phyloP scores from a whole-genome alignment of 129 eudicot species.

The Ambrosia trifida region DNA sequence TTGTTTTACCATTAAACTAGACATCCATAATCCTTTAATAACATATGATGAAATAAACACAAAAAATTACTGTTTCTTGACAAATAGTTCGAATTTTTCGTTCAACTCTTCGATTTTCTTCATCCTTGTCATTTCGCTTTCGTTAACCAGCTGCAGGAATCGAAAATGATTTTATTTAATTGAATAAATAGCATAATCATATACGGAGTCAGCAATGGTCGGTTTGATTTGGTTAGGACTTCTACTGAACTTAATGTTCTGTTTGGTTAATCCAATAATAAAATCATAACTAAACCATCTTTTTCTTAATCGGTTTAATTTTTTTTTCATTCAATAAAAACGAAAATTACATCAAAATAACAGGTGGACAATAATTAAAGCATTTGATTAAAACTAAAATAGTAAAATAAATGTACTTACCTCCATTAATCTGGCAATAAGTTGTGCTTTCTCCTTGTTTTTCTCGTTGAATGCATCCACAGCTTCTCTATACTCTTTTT shows the following conservation, averaged over 20 bases:
- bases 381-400: not conserved
- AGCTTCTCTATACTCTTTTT: conserved; percentile 78
- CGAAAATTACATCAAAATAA: too few species aligned
- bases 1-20: conserved; percentile 8
- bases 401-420: conserved; percentile 29
- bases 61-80: not conserved
- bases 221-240: too few species aligned
- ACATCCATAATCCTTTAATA: not conserved
- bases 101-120: conserved; percentile 81
- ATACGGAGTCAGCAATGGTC: too few species aligned
- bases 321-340: too few species aligned
- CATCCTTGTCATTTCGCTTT: conserved; percentile 74
- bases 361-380: not conserved
- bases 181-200: not conserved
- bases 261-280: too few species aligned
- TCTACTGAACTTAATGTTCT: too few species aligned
- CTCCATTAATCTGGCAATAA: conserved; percentile 79
- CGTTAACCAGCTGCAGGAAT: conserved; percentile 54
- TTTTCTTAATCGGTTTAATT: too few species aligned
- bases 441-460: conserved; percentile 82
- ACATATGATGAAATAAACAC: not conserved
- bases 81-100: conserved; percentile 37
- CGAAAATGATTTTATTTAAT: not conserved
- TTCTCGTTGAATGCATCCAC: conserved; percentile 79
- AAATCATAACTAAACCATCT: too few species aligned